These are phyloP conservation scores for Mycena filopes DNA, from an alignment of 768 basidiomycete species.

Conservation along the genomic window DNA sequence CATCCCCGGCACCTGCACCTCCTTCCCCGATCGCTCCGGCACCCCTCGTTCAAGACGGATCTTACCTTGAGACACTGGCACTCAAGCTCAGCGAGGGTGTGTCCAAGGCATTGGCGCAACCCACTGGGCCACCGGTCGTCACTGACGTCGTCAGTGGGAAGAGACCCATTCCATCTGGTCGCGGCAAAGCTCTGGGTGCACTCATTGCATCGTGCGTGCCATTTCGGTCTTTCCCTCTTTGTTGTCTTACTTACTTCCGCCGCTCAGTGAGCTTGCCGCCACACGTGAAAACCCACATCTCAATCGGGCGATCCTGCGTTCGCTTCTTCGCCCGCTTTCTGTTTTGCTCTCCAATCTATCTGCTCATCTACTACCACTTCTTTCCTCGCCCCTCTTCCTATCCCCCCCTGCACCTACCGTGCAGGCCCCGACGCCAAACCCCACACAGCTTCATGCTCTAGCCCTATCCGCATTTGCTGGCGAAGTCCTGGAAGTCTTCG, in stretches of 20 bases:
- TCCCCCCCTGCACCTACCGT: slow-evolving; percentile 59
- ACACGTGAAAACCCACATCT: slow-evolving; percentile 72
- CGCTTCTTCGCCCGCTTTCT: slow-evolving; percentile 80
- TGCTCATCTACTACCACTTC: slow-evolving; percentile 69
- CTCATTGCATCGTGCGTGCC: slow-evolving; percentile 76
- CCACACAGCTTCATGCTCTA: slow-evolving; percentile 78
- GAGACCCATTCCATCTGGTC: slow-evolving; percentile 78
- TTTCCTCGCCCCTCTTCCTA: slow-evolving; percentile 73
- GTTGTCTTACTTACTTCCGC: slow-evolving; percentile 24
- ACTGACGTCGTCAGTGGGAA: slow-evolving; percentile 72
- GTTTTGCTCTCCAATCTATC: slow-evolving; percentile 79
- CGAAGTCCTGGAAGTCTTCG: slow-evolving; percentile 78
- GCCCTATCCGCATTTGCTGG: slow-evolving; percentile 76
- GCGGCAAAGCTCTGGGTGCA: slow-evolving; percentile 72
- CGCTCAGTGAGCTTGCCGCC: slow-evolving; percentile 73
- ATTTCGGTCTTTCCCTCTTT: slow-evolving; percentile 23
- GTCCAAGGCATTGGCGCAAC: slow-evolving; percentile 77
- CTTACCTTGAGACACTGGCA: slow-evolving; percentile 80
- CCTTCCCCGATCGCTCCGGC: slow-evolving; percentile 48
- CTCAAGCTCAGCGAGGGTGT: slow-evolving; percentile 86
- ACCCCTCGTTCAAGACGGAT: slow-evolving; percentile 77
- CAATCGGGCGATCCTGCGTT: slow-evolving; percentile 74
- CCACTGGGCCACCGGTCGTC: slow-evolving; percentile 60
- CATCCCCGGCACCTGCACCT: slow-evolving; percentile 57
- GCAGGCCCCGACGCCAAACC: slow-evolving; percentile 64